A percentile compares a stretch with the other conserved stretches of the same genome.
phyloP scores from a whole-genome alignment of 2,329 filamentous ascomycete species.

The Cadophora sp. region DNA sequence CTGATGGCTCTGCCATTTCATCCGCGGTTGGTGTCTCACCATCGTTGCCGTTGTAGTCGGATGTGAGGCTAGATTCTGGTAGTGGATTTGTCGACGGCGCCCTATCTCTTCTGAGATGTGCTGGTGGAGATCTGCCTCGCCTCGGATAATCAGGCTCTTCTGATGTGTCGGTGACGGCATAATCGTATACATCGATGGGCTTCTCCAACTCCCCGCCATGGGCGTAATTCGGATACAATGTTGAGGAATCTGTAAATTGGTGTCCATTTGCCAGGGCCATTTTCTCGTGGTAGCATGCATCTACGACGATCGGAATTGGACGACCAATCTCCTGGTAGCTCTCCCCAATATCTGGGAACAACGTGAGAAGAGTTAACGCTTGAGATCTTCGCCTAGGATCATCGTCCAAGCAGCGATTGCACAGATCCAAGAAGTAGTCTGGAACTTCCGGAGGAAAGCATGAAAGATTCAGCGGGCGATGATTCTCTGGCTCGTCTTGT shows the following conservation, averaged over 20 bases:
- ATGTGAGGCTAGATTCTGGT: slow-evolving; percentile 28
- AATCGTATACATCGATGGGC: slow-evolving; percentile 35
- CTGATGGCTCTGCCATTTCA: slow-evolving; percentile 10
- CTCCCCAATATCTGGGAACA: slow-evolving; percentile 64
- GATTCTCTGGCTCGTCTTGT: slow-evolving; percentile 87
- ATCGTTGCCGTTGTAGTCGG: slow-evolving; percentile 26
- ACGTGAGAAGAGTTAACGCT: slow-evolving; percentile 72
- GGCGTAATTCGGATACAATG: slow-evolving; percentile 17
- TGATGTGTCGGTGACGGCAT: slow-evolving; percentile 38
- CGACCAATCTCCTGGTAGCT: slow-evolving; percentile 24
- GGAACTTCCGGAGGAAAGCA: slow-evolving; percentile 69
- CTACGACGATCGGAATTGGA: slow-evolving; percentile 40
- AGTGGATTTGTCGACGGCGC: slow-evolving; percentile 24
- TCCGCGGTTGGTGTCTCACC: slow-evolving; percentile 17
- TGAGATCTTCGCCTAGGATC: slow-evolving; percentile 75
- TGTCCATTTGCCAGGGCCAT: slow-evolving; percentile 24
- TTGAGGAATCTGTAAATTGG: slow-evolving; percentile 24
- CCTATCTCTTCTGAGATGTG: slow-evolving; percentile 24
- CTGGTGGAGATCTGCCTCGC: slow-evolving; percentile 43
- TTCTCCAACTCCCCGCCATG: slow-evolving; percentile 25
- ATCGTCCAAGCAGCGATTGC: slow-evolving; percentile 72
- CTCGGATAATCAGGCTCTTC: slow-evolving; percentile 37
- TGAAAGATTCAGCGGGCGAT: slow-evolving; percentile 70
- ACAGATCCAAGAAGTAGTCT: slow-evolving; percentile 82
- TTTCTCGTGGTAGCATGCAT: slow-evolving; percentile 36